phyloP scores from a whole-genome alignment of 345 rosid species.

The Rhodomyrtus tomentosa region DNA sequence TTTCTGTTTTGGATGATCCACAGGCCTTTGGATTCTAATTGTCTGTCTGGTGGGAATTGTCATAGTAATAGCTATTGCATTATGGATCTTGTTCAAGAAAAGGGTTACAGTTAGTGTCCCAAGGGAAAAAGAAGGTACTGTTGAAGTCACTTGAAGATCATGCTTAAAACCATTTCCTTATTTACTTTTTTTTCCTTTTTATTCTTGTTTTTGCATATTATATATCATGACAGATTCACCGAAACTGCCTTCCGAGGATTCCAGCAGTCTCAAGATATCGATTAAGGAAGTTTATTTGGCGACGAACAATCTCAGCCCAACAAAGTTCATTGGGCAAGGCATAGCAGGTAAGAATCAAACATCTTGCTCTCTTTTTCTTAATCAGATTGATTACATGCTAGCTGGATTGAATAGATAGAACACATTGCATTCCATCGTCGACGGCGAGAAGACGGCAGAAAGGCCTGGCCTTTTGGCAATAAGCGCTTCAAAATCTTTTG shows the following conservation, averaged over 20 bases:
- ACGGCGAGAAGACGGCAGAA: background rate
- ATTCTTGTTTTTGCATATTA: background rate
- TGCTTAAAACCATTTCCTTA: background rate
- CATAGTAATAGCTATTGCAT: slow-evolving; percentile 9
- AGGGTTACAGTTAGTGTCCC: background rate
- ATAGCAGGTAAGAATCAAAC: slow-evolving; percentile 33
- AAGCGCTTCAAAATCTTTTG: background rate
- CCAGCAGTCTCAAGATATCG: slow-evolving; percentile 20
- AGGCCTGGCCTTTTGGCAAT: background rate
- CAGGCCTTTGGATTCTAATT: slow-evolving; percentile 21
- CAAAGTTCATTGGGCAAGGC: slow-evolving; percentile 56
- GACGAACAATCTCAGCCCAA: slow-evolving; percentile 31
- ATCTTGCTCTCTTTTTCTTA: background rate
- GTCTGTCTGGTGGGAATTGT: slow-evolving; percentile 12
- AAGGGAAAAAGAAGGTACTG: slow-evolving; percentile 2
- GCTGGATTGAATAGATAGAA: background rate
- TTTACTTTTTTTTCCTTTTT: too few relatives aligned
- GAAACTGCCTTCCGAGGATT: slow-evolving; percentile 6
- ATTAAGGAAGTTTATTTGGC: slow-evolving; percentile 34
- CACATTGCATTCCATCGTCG: background rate
- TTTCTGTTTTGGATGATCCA: background rate
- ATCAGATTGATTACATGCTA: background rate
- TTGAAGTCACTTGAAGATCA: background rate
- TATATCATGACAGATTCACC: slow-evolving; percentile 5
- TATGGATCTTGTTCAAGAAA: slow-evolving; percentile 12